Evolutionary conservation across 2,329 filamentous ascomycete species (phyloP).

Genomic region (Biscogniauxia mediterranea): DNA sequence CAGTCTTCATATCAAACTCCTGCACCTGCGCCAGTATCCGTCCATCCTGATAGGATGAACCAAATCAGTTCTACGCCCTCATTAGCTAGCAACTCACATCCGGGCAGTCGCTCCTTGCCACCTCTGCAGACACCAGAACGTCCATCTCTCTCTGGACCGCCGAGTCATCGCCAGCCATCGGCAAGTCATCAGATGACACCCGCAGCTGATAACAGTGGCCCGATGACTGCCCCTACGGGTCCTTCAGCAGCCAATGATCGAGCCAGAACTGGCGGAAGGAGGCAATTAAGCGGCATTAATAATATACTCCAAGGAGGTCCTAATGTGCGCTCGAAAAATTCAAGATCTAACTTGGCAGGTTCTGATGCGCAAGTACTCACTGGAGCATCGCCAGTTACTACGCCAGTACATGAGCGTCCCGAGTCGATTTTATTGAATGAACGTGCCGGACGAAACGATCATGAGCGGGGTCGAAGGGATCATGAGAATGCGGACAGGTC

Average conservation of each 20-base stretch:
- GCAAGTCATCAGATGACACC: conserved; percentile 18
- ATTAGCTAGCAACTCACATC: conserved; percentile 24
- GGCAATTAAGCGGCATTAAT: conserved; percentile 60
- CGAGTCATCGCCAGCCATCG: conserved; percentile 27
- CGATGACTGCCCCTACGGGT: conserved; percentile 34
- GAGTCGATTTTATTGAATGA: conserved; percentile 42
- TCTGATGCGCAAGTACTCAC: conserved; percentile 58
- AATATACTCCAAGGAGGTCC: conserved; percentile 50
- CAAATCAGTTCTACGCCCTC: conserved; percentile 33
- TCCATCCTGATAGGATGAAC: conserved; percentile 44
- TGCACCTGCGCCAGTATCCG: conserved; percentile 23
- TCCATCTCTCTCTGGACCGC: conserved; percentile 27
- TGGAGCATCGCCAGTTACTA: conserved; percentile 50
- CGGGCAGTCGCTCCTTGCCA: conserved; percentile 28
- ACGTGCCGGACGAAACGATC: conserved; percentile 33
- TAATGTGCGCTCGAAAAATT: conserved; percentile 36
- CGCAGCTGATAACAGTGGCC: conserved; percentile 24
- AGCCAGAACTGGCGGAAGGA: conserved; percentile 41
- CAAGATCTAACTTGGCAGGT: conserved; percentile 45
- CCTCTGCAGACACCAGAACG: conserved; percentile 34
- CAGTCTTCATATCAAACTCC: conserved; percentile 26
- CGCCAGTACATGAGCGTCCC: conserved; percentile 48
- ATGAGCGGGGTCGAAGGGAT: conserved; percentile 37
- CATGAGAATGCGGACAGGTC: conserved; percentile 44
- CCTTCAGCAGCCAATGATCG: conserved; percentile 34